phyloP scores from a whole-genome alignment of 768 basidiomycete genomes.

The Cantharellus anzutake region DNA sequence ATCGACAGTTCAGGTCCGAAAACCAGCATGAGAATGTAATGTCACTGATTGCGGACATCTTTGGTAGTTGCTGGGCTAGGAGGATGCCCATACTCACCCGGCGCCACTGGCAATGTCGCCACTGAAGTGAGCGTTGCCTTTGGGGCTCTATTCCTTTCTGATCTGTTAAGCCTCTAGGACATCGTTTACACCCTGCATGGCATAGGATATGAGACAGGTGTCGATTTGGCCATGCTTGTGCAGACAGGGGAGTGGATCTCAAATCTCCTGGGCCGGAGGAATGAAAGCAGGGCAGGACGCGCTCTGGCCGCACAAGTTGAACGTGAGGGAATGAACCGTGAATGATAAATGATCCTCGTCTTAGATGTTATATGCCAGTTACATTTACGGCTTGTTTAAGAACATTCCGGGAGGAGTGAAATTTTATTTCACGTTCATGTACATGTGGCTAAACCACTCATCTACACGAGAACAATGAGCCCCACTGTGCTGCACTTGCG shows the following conservation, averaged over 20 bases:
- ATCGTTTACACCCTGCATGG: conserved; percentile 65
- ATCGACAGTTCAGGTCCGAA: conserved; percentile 30
- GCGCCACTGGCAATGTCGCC: conserved; percentile 86
- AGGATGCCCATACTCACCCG: conserved; percentile 91
- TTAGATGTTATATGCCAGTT: too few species aligned
- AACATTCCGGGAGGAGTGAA: too few species aligned
- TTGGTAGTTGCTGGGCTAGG: conserved; percentile 70
- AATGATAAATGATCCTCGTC: not conserved
- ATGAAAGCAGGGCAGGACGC: conserved; percentile 56
- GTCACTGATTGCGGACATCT: too few species aligned
- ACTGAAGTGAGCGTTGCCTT: conserved; percentile 36
- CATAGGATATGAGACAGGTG: conserved; percentile 35
- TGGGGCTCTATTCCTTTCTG: not conserved
- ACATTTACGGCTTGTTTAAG: too few species aligned
- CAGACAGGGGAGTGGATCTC: conserved; percentile 76
- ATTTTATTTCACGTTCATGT: too few species aligned
- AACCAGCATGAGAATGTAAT: too few species aligned
- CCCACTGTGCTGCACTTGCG: too few species aligned
- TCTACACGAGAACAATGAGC: too few species aligned
- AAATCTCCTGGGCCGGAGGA: conserved; percentile 40
- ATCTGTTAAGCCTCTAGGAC: conserved; percentile 22
- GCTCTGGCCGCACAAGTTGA: conserved; percentile 40
- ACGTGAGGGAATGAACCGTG: conserved; percentile 7
- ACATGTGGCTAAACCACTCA: too few species aligned
- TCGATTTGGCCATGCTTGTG: conserved; percentile 47